Conservation (phyloP, 768 basidiomycete species). For the Boletus edulis region DNA sequence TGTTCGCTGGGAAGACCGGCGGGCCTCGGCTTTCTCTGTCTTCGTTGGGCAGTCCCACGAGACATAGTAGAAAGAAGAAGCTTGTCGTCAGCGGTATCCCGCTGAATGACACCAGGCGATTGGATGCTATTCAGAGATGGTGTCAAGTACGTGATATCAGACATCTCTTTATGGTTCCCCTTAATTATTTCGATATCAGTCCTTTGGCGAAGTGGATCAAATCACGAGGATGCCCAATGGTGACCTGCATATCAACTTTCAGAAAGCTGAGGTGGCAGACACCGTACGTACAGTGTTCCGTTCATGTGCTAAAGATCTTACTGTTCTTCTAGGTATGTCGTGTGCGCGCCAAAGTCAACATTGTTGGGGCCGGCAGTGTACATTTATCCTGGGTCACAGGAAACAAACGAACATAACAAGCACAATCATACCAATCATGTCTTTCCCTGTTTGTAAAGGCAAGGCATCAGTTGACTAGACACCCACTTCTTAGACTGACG, state of each 20-base stretch:
- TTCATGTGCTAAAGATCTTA: constrained; percentile 1
- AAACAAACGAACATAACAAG: constrained; percentile 36
- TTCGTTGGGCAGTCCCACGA: constrained; percentile 35
- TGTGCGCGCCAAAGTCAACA: constrained; percentile 70
- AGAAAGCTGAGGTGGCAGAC: constrained; percentile 74
- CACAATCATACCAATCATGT: neutral
- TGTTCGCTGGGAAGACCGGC: constrained; percentile 25
- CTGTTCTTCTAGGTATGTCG: constrained; percentile 60
- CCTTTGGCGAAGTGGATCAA: constrained; percentile 72
- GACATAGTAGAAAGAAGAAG: constrained; percentile 54
- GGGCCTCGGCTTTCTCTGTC: constrained; percentile 31
- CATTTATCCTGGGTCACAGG: constrained; percentile 73
- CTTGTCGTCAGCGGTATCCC: constrained; percentile 71
- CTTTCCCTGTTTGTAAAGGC: constrained; percentile 26
- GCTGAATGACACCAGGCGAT: constrained; percentile 54
- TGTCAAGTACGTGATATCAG: constrained; percentile 55
- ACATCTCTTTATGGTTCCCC: neutral
- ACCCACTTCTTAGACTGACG: neutral
- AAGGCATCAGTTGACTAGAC: neutral
- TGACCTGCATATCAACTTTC: constrained; percentile 75
- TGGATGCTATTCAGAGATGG: constrained; percentile 71
- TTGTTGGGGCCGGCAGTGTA: constrained; percentile 75
- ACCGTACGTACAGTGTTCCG: constrained; percentile 47
- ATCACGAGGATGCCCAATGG: constrained; percentile 74
- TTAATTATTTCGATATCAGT: constrained; percentile 37